Conservation (phyloP, 2,329 filamentous ascomycete genomes). For the Aaosphaeria pasadenensis region DNA sequence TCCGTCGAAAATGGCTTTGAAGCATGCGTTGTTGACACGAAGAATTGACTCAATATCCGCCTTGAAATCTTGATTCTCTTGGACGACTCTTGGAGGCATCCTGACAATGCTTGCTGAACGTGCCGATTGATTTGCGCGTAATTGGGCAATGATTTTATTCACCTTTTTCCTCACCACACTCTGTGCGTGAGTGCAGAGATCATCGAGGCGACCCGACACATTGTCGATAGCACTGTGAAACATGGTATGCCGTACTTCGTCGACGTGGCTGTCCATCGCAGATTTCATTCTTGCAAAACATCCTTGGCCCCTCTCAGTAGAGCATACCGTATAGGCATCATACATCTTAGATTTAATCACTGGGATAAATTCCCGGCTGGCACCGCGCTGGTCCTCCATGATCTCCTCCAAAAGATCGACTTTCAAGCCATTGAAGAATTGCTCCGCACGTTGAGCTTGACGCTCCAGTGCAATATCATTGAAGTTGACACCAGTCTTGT, state of each 20-base stretch:
- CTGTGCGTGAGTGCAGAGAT: no score
- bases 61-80: no score
- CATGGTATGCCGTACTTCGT: slow-evolving; percentile 44
- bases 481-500: no score
- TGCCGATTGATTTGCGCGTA: no score
- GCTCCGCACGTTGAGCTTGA: not conserved
- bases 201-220: slow-evolving; percentile 40
- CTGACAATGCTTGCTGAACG: no score
- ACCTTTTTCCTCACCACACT: no score
- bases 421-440: slow-evolving; percentile 37
- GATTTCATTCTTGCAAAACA: slow-evolving; percentile 53
- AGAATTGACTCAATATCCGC: no score
- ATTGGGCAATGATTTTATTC: no score
- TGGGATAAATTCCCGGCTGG: slow-evolving; percentile 54
- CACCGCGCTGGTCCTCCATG: slow-evolving; percentile 48
- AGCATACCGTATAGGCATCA: slow-evolving; percentile 46
- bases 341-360: slow-evolving; percentile 47
- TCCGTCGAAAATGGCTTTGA: no score
- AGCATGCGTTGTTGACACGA: no score
- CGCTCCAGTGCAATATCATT: no score
- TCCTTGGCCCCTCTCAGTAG: slow-evolving; percentile 46
- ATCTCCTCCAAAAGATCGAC: slow-evolving; percentile 34
- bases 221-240: slow-evolving; percentile 39
- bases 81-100: no score
- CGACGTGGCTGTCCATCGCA: slow-evolving; percentile 48